Percentiles rank a stretch among this genome's conserved stretches.
These are phyloP conservation scores for Ophiostoma ulmi DNA, from an alignment of 2,329 filamentous ascomycete genomes.

Conservation along the genomic window DNA sequence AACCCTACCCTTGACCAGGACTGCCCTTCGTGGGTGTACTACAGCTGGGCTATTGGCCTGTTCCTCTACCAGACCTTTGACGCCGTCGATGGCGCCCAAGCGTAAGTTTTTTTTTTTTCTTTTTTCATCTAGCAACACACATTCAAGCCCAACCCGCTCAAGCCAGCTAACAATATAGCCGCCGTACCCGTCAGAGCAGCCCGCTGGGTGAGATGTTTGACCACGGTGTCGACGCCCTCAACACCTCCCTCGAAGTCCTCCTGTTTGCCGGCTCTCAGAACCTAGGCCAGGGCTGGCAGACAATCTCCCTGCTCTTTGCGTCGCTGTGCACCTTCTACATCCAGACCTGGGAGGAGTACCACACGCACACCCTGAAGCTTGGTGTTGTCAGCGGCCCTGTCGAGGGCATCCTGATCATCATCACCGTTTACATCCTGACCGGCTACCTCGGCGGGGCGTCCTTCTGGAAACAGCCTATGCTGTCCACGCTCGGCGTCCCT, in stretches of 20 bases:
- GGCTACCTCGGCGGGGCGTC: slow-evolving; percentile 79
- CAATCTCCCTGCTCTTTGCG: slow-evolving; percentile 75
- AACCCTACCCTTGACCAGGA: slow-evolving; percentile 90
- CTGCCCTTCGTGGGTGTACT: slow-evolving; percentile 93
- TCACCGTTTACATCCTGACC: slow-evolving; percentile 75
- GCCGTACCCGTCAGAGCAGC: slow-evolving; percentile 85
- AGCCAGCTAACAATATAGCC: slow-evolving; percentile 42
- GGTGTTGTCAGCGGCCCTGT: slow-evolving; percentile 91
- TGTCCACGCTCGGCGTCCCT: slow-evolving; percentile 65
- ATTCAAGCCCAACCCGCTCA: neutral
- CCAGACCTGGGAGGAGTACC: slow-evolving; percentile 98
- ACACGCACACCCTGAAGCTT: slow-evolving; percentile 90
- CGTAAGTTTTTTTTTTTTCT: slow-evolving; percentile 66
- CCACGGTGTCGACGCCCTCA: slow-evolving; percentile 93
- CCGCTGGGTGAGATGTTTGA: slow-evolving; percentile 95
- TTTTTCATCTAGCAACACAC: neutral
- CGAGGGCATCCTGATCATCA: slow-evolving; percentile 83
- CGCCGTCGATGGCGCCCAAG: slow-evolving; percentile 90
- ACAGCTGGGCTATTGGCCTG: slow-evolving; percentile 79
- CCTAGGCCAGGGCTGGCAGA: slow-evolving; percentile 87
- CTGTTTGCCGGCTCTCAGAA: slow-evolving; percentile 92
- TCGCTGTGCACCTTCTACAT: slow-evolving; percentile 94
- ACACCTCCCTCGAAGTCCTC: slow-evolving; percentile 88
- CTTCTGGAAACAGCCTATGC: slow-evolving; percentile 86
- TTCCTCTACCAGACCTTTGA: slow-evolving; percentile 99